These are phyloP conservation scores for Penicillium daleae DNA, from an alignment of 495 filamentous ascomycete genomes.

Conservation along the genomic window DNA sequence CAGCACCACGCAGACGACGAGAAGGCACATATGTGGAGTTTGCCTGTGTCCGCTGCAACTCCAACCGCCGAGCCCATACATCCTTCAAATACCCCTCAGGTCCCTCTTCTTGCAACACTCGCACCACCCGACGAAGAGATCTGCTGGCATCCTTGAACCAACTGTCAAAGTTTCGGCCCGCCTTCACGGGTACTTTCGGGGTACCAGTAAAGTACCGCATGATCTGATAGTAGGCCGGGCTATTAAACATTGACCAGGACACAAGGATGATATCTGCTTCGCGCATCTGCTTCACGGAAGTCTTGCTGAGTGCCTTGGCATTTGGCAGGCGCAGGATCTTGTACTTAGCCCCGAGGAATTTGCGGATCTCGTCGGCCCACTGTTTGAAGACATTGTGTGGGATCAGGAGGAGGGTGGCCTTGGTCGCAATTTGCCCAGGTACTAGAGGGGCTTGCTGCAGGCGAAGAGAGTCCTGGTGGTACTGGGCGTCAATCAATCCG, in stretches of 20 bases:
- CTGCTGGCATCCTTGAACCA: constrained; percentile 56
- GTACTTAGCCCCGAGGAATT: constrained; percentile 54
- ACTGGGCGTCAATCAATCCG: constrained; percentile 61
- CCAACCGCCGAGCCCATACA: constrained; percentile 30
- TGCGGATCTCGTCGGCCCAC: constrained; percentile 64
- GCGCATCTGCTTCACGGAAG: constrained; percentile 44
- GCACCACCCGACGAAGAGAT: constrained; percentile 47
- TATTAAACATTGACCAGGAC: constrained; percentile 50
- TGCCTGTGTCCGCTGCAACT: constrained; percentile 23
- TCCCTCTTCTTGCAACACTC: constrained; percentile 33
- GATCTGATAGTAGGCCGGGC: constrained; percentile 49
- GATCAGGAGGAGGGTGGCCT: constrained; percentile 72
- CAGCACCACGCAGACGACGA: constrained; percentile 33
- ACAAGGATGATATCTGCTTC: constrained; percentile 62
- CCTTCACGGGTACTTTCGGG: constrained; percentile 40
- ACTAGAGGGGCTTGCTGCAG: constrained; percentile 5
- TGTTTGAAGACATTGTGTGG: constrained; percentile 66
- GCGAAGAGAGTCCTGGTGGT: constrained; percentile 20
- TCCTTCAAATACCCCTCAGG: constrained; percentile 32
- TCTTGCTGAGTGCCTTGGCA: constrained; percentile 34
- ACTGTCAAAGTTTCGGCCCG: constrained; percentile 51
- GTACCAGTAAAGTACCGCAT: constrained; percentile 57
- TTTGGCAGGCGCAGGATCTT: constrained; percentile 49
- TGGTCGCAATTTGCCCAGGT: constrained; percentile 51
- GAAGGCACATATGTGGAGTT: constrained; percentile 38